These are phyloP conservation scores for Ceratobasidium sp. DNA, from an alignment of 1,284 basidiomycete species.

Conservation along the genomic window DNA sequence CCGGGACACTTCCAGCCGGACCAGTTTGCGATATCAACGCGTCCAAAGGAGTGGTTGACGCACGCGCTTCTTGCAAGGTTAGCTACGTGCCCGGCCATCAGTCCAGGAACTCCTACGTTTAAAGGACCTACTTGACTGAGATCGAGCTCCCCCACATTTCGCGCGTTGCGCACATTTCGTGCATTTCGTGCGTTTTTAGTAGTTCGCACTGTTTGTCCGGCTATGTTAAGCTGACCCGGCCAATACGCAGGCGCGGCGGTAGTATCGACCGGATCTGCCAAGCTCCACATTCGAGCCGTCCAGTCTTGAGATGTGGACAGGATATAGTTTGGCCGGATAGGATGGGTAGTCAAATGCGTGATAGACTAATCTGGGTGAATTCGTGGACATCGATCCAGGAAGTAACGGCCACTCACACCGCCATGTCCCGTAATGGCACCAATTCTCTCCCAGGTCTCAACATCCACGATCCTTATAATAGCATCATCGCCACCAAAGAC, in stretches of 20 bases:
- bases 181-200: background rate
- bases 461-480: constrained; percentile 22
- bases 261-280: constrained; percentile 37
- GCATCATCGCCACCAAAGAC: constrained; percentile 2
- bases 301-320: constrained; percentile 33
- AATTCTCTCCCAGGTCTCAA: constrained; percentile 28
- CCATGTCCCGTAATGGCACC: constrained; percentile 38
- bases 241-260: constrained; percentile 21
- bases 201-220: background rate
- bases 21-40: constrained; percentile 16
- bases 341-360: constrained; percentile 32
- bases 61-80: background rate
- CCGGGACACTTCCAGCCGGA: constrained; percentile 28
- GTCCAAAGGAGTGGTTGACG: background rate
- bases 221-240: constrained; percentile 22
- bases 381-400: background rate
- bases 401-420: constrained; percentile 8
- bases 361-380: constrained; percentile 1
- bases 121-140: constrained; percentile 4
- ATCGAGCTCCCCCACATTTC: background rate
- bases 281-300: constrained; percentile 36
- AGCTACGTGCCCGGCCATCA: background rate
- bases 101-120: background rate
- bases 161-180: background rate
- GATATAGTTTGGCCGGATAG: constrained; percentile 38